Evolutionary conservation across 2,329 filamentous ascomycete species (phyloP), one percentile per base, ranked within the genome.

Genomic region (Coleophoma eucalyptorum): DNA sequence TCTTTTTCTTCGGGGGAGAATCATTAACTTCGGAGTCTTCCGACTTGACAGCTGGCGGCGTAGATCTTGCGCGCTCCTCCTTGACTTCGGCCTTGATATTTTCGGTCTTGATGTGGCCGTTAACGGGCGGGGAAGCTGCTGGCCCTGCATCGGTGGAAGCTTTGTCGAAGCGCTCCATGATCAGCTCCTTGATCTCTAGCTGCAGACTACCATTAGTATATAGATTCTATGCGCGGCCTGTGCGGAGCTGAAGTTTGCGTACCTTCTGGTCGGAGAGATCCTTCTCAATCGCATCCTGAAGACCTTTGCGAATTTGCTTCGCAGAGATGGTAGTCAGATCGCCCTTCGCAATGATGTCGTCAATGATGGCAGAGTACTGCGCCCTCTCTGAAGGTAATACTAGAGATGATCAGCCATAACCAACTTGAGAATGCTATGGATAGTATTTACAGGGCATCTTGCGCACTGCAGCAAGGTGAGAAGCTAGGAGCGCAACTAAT

Each of bases 1-100:
- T 90, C 66, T 86, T 89, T 56, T 90, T 90, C 66, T 86, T 89
- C 4, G 72, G 74, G 6, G 69, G 67, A 21, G 73, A 70, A 43
- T 69, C 72, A 44, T 71, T 65, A 11, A 66, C 66, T 37, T 72
- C 68, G 10, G 52, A 55, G 32, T 64, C 58, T 20, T 53, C 53
- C 16, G 46, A 46, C 34, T 51, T 51, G 21, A 49, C 18, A 26
- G 49, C 48, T 12, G 46, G 43, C 8, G 46, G 41, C 33, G 44
- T 45, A 34, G 56, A 45, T 33, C 52, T 51, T 42, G 52, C 49
- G 43, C 48, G 53, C 55, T 59, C 55, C 44, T 59, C 48, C 26
- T 57, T 56, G 31, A 56, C 51, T 38, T 62, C 54, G 34, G 52
- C 46, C 33, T 61, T 56, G 34, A 58, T 49, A 8, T 43, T 51